Evolutionary conservation across 352 stramenopile species (phyloP).

Genomic region (Phytophthora litchii): DNA sequence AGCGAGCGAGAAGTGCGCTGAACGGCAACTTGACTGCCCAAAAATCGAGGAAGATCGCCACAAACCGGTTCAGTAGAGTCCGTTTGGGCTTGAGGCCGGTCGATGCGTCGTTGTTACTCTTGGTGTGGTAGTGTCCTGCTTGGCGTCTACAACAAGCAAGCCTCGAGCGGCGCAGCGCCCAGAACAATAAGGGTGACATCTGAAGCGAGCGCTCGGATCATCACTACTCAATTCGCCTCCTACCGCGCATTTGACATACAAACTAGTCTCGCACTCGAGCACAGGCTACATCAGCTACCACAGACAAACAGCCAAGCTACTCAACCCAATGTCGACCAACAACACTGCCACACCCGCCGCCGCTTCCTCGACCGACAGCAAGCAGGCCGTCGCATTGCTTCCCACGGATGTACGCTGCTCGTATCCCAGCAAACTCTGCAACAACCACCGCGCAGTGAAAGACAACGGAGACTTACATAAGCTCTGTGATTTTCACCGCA

Average conservation of each 20-base stretch:
- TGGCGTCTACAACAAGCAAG: conserved; percentile 17
- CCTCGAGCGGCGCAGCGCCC: conserved; percentile 16
- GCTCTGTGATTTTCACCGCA: conserved; percentile 75
- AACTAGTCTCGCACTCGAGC: conserved; percentile 18
- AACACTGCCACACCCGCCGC: conserved; percentile 17
- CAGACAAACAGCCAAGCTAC: conserved; percentile 23
- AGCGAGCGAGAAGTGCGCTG: conserved; percentile 37
- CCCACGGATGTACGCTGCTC: conserved; percentile 63
- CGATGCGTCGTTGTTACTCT: conserved; percentile 42
- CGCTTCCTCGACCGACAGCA: conserved; percentile 12
- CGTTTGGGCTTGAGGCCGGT: conserved; percentile 36
- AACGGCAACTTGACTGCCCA: conserved; percentile 37
- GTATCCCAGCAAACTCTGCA: conserved; percentile 76
- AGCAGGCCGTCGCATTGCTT: conserved; percentile 28
- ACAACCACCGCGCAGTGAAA: conserved; percentile 68
- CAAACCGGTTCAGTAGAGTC: conserved; percentile 44
- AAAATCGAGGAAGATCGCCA: conserved; percentile 30
- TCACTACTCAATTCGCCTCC: conserved; percentile 45
- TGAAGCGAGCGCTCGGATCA: conserved; percentile 18
- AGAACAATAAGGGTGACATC: conserved; percentile 32
- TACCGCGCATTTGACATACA: conserved; percentile 25
- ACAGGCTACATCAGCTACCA: conserved; percentile 4
- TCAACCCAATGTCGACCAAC: conserved; percentile 24
- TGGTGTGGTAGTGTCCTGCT: conserved; percentile 33
- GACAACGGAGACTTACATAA: conserved; percentile 76